Percentiles rank a stretch among this genome's conserved stretches.
Conservation (phyloP, 2,329 filamentous ascomycete genomes). For the Aspergillus sp. region DNA sequence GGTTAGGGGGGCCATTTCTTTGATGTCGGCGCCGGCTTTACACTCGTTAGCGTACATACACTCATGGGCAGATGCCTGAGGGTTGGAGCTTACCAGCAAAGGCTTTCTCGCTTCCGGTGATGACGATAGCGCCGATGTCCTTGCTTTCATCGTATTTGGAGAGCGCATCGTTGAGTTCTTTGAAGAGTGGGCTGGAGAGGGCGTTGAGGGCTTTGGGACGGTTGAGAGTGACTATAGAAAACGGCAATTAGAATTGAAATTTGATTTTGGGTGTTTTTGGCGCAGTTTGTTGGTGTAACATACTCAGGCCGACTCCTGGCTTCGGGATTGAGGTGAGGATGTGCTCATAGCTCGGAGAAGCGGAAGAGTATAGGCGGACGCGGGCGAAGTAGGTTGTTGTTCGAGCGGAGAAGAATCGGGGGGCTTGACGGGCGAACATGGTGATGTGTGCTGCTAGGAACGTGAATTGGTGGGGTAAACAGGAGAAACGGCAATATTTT, state of each 20-base stretch:
- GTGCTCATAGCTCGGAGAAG: constrained; percentile 66
- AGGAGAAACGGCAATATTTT: not conserved
- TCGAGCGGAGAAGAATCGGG: constrained; percentile 62
- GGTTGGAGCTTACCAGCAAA: constrained; percentile 61
- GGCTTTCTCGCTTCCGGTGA: constrained; percentile 85
- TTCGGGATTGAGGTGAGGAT: constrained; percentile 79
- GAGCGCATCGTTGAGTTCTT: constrained; percentile 81
- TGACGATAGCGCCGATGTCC: constrained; percentile 71
- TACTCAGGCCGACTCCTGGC: constrained; percentile 89
- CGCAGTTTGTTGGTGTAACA: constrained; percentile 15
- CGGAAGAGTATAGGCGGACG: constrained; percentile 43
- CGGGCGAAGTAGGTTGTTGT: constrained; percentile 40
- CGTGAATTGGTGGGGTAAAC: not conserved
- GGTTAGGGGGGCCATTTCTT: constrained; percentile 93
- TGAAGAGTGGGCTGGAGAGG: constrained; percentile 84
- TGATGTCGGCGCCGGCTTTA: constrained; percentile 89
- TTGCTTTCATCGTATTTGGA: constrained; percentile 67
- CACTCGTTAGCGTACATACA: not conserved
- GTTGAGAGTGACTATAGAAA: constrained; percentile 75
- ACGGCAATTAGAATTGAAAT: not conserved
- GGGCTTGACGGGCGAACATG: constrained; percentile 49
- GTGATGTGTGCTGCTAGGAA: constrained; percentile 5
- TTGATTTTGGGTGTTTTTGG: not conserved
- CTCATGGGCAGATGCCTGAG: not conserved
- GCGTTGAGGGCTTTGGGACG: constrained; percentile 95